Evolutionary conservation across 169 alveolate genomes (phyloP), one percentile per base, ranked within the genome.

Genomic region (Cyclospora cayetanensis): DNA sequence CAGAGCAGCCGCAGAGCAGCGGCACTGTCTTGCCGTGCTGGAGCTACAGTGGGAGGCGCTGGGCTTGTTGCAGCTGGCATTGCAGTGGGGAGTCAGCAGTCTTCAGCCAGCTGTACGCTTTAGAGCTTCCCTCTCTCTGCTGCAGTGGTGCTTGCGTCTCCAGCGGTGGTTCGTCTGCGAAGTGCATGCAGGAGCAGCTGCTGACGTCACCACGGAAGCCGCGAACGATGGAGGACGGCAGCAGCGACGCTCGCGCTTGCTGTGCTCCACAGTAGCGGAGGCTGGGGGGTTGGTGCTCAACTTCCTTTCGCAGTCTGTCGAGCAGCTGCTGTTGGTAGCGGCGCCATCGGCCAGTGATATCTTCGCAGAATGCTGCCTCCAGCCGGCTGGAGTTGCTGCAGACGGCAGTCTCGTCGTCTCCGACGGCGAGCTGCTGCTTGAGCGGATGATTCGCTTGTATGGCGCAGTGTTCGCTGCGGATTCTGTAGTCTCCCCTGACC

Each of bases 41-140:
- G 76, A 80, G 74, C 89, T 80, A 27, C 89, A 80, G 89, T 80
- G 89, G 89, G 89, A 80, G 72, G 46, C 89, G 35, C 72, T 80
- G 74, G 76, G 89, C 46, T 22, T 80, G 89, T 53, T 80, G 74
- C 89, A 80, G 74, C 74, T 34, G 76, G 39, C 89, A 39, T 25
- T 80, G 72, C 89, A 80, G 72, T 52, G 89, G 74, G 89, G 89
- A 39, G 29, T 50, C 52, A n/a, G 89, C 72, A 18, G 66, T 27
- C 76, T 70, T 2, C 89, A 80, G 76, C 89, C 89, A 50, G 43
- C 89, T 5, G 53, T 53, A 52, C 89, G 89, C 52, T 37, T 80
- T 27, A 80, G 76, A 20, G 89, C 60, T 34, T 50, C 89, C 29
- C 74, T 80, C 55, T 52, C 74, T 34, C 31, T 80, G 1, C 89